phyloP scores from a whole-genome alignment of 768 basidiomycete genomes.

The Termitomyces sp. region DNA sequence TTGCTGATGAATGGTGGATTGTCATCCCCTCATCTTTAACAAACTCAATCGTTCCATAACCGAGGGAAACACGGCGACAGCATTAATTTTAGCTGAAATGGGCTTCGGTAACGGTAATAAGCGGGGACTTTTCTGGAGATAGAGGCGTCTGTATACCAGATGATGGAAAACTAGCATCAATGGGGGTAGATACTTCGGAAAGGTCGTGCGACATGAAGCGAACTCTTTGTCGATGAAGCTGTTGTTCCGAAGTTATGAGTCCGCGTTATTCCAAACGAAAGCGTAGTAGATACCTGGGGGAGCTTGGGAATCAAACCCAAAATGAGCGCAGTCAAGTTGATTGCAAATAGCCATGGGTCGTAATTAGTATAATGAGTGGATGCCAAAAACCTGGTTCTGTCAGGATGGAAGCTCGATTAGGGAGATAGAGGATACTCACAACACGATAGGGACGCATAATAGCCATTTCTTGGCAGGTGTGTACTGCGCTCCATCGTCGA shows the following conservation, averaged over 20 bases:
- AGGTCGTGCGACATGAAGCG: slow-evolving; percentile 64
- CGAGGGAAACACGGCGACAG: not conserved
- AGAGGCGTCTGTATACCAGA: slow-evolving; percentile 43
- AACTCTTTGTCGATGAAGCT: slow-evolving; percentile 82
- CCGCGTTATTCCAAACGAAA: slow-evolving; percentile 8
- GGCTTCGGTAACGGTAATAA: slow-evolving; percentile 40
- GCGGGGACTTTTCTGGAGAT: slow-evolving; percentile 21
- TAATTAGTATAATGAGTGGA: slow-evolving; percentile 99
- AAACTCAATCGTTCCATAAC: not conserved
- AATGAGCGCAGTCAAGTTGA: slow-evolving; percentile 78
- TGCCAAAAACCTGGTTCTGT: slow-evolving; percentile 69
- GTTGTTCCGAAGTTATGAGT: slow-evolving; percentile 8
- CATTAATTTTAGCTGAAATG: slow-evolving; percentile 30
- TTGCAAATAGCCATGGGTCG: slow-evolving; percentile 86
- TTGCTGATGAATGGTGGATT: not conserved
- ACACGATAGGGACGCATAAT: slow-evolving; percentile 76
- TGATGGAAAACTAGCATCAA: slow-evolving; percentile 50
- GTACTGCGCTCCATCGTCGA: slow-evolving; percentile 97
- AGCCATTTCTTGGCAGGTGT: slow-evolving; percentile 99
- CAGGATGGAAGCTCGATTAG: slow-evolving; percentile 8
- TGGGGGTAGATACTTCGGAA: slow-evolving; percentile 64
- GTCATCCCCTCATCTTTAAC: slow-evolving; percentile 2
- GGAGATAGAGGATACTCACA: slow-evolving; percentile 49
- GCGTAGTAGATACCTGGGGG: slow-evolving; percentile 62
- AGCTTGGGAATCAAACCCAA: slow-evolving; percentile 91